Evolutionary conservation across 768 basidiomycete species (phyloP).

Genomic region (Suillus spraguei): DNA sequence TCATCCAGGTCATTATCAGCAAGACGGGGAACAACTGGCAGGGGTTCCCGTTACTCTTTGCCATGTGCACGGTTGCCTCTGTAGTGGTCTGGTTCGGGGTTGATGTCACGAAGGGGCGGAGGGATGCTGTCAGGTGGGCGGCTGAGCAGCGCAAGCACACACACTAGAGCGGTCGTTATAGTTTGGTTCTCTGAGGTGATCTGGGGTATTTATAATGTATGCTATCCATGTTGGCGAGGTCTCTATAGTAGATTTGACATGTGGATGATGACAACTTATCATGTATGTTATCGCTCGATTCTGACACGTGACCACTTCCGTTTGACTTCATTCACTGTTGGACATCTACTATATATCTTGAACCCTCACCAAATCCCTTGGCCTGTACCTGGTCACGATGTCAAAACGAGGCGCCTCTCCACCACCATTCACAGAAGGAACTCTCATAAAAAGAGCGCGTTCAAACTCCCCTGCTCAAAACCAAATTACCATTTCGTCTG

Average conservation of each 20-base stretch:
- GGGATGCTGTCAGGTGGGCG: conserved; percentile 64
- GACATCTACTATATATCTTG: neutral
- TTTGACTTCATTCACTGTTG: neutral
- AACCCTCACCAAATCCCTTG: neutral
- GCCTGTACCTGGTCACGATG: conserved; percentile 41
- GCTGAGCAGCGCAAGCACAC: conserved; percentile 23
- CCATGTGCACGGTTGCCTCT: conserved; percentile 64
- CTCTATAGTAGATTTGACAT: neutral
- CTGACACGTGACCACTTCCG: neutral
- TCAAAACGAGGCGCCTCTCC: conserved; percentile 73
- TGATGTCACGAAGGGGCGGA: conserved; percentile 62
- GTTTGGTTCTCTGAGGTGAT: neutral
- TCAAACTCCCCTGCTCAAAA: conserved; percentile 54
- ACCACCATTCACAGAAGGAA: conserved; percentile 44
- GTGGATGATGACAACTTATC: neutral
- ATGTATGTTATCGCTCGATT: neutral
- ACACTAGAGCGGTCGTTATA: neutral
- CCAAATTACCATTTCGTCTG: conserved; percentile 78
- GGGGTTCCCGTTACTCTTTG: conserved; percentile 85
- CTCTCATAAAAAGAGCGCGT: conserved; percentile 64
- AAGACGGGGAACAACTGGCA: conserved; percentile 73
- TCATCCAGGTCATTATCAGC: conserved; percentile 83
- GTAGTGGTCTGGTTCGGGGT: conserved; percentile 79
- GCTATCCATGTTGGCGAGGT: neutral
- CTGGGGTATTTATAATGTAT: neutral